Base-by-base conservation (phyloP, 768 basidiomycete genomes). In the Boletus pseudopeckii region DNA sequence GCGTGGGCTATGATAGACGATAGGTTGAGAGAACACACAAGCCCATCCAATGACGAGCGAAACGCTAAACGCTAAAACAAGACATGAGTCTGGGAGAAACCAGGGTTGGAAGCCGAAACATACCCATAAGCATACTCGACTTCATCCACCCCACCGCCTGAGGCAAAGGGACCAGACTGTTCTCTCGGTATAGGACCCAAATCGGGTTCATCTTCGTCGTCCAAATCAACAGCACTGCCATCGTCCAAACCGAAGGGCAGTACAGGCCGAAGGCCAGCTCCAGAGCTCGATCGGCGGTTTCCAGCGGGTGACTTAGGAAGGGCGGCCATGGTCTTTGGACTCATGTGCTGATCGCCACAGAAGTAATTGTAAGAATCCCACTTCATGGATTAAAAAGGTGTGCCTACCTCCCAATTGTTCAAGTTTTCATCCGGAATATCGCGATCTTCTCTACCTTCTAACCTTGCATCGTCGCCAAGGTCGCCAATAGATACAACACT, bases 401-500 rank as follows among this genome's bases (percentile, higher is more conserved):
- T 8, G 63, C 85, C 68, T 59, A 93, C 94, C 88, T 95, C 95
- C 95, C 95, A 98, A 61, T 94, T 92, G 64, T 95, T 98, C 59
- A 88, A 71, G 63, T 94, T 94, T 72, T 90, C 88, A 66, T 92
- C 86, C 17, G 75, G 74, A 34, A 72, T 71, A 55, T 85, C 86
- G 39, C 79, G 77, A 45, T 86, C 84, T 53, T 85, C 84, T 52
- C 81, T 75, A 41, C 78, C 78, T 60, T 85, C 82, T 54, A 92
- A 70, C 48, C 89, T 77, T 52, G 82, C 74, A 57, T 90, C 91
- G 60, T 92, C 86, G 30, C 88, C 87, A 48, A 98, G 75, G 64
- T 98, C 90, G 50, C 90, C 90, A 53, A 98, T 93, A 18, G 88
- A 85, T 17, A 80, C 92, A 20, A 95, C 90, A 63, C 92, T 97